Percentiles rank a stretch among this genome's conserved stretches.
phyloP scores from a whole-genome alignment of 2,329 filamentous ascomycete genomes.

The Trichoderma sp. region DNA sequence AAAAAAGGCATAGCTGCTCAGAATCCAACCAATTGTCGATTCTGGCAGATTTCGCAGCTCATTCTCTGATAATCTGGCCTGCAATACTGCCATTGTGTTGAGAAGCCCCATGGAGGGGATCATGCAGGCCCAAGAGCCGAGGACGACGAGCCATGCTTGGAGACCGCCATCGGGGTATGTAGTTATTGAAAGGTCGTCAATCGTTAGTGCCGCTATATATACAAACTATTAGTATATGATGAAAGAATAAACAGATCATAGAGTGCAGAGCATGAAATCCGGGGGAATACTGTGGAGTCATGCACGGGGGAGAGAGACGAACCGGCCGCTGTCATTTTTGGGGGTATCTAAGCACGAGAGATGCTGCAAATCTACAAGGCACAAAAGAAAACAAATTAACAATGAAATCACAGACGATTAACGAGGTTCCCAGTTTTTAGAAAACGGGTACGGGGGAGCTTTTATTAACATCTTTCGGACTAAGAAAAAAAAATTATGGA shows the following conservation, averaged over 20 bases:
- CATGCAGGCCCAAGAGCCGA: constrained; percentile 67
- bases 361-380: background rate
- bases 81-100: constrained; percentile 64
- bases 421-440: background rate
- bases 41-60: constrained; percentile 59
- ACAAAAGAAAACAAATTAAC: background rate
- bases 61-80: constrained; percentile 63
- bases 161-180: constrained; percentile 67
- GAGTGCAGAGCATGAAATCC: background rate
- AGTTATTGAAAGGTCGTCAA: constrained; percentile 3
- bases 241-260: background rate
- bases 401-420: background rate
- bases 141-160: constrained; percentile 67
- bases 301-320: constrained; percentile 2
- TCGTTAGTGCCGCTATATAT: background rate
- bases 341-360: background rate
- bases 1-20: constrained; percentile 67
- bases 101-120: constrained; percentile 64
- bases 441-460: background rate
- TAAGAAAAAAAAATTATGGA: background rate
- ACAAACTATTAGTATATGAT: background rate
- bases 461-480: background rate
- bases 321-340: constrained; percentile 3
- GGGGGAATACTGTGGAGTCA: background rate
- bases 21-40: constrained; percentile 69